Conservation (phyloP, 768 basidiomycete genomes). For the Leccinum disarticulatum region DNA sequence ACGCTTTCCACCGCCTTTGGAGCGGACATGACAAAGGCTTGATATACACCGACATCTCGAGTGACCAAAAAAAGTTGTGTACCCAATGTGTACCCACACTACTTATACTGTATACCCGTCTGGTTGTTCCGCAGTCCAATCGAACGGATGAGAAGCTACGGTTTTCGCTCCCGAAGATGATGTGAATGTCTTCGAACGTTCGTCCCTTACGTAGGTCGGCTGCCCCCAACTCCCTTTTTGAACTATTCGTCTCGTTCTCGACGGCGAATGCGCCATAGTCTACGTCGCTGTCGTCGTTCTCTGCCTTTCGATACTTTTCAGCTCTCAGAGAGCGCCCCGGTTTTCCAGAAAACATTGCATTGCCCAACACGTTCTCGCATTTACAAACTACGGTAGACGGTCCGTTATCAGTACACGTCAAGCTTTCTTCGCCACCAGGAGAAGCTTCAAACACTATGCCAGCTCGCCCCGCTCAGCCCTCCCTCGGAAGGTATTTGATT, state of each 20-base stretch:
- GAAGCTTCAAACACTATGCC: neutral
- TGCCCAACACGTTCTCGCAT: neutral
- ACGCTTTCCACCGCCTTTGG: neutral
- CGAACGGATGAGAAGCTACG: neutral
- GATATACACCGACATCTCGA: no score
- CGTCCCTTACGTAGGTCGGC: no score
- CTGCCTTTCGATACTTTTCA: no score
- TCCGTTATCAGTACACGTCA: neutral
- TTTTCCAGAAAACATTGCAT: no score
- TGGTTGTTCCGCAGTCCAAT: neutral
- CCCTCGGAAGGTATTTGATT: conserved; percentile 54
- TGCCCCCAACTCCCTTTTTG: no score
- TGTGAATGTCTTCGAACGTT: neutral
- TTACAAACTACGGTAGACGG: neutral
- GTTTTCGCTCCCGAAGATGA: neutral
- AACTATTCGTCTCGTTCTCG: no score
- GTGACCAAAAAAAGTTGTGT: no score
- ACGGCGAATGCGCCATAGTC: no score
- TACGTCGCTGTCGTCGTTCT: no score
- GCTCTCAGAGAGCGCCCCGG: no score
- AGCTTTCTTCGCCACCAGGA: neutral
- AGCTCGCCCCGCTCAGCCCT: conserved; percentile 36
- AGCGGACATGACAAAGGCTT: no score
- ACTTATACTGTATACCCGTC: neutral
- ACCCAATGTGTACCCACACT: no score